These are phyloP conservation scores for Cystobasidium tubakii DNA, from an alignment of 768 basidiomycete genomes.

Conservation along the genomic window DNA sequence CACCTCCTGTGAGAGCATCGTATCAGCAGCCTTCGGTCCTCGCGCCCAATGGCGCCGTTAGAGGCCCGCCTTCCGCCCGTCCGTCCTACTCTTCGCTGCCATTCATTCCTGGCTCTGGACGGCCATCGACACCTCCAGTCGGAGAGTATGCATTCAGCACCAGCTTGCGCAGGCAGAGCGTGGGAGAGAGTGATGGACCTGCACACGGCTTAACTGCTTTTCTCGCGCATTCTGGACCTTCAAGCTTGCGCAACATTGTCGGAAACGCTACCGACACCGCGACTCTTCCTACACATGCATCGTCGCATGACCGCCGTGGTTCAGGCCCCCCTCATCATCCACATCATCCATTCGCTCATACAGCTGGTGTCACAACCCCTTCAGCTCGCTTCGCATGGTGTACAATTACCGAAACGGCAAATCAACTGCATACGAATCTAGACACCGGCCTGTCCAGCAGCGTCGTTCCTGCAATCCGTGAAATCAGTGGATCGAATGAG, in stretches of 20 bases:
- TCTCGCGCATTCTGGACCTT: neutral
- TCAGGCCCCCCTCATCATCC: neutral
- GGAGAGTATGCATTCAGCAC: constrained; percentile 38
- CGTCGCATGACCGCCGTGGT: neutral
- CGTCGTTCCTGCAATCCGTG: constrained; percentile 43
- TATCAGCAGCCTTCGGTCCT: neutral
- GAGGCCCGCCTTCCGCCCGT: neutral
- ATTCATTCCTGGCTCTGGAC: constrained; percentile 8
- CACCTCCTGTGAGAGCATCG: neutral
- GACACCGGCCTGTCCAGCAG: constrained; percentile 39
- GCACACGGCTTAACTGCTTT: neutral
- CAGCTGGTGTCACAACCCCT: constrained; percentile 30
- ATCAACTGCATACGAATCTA: constrained; percentile 26
- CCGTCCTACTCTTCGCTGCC: constrained; percentile 20
- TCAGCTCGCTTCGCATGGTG: constrained; percentile 32
- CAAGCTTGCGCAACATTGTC: constrained; percentile 11
- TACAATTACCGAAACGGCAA: constrained; percentile 20
- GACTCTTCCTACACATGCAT: constrained; percentile 1
- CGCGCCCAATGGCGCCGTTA: neutral
- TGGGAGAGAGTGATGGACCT: constrained; percentile 28
- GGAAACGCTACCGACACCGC: neutral
- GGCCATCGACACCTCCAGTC: neutral
- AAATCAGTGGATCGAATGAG: constrained; percentile 59
- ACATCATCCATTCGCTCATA: constrained; percentile 34
- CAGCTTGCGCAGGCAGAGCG: constrained; percentile 26